Conservation (phyloP, 106 monocot genomes). For the Agapanthus africanus region DNA sequence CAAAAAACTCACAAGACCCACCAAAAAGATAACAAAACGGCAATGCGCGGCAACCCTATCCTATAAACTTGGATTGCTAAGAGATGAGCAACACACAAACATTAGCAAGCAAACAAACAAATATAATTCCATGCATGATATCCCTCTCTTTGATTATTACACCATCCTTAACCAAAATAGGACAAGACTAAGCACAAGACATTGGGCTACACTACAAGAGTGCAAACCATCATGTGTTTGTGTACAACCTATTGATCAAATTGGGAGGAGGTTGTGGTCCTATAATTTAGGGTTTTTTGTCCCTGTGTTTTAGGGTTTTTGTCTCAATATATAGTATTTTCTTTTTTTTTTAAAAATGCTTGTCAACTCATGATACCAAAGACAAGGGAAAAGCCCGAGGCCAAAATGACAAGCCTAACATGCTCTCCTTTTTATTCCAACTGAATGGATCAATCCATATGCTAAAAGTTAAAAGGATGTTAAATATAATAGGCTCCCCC, state of each 20-base stretch:
- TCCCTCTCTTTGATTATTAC: neutral
- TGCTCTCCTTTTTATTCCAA: neutral
- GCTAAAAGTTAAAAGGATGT: slow-evolving; percentile 4
- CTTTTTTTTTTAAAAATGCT: no score
- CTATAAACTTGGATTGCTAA: neutral
- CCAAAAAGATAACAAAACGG: neutral
- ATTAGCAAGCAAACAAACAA: neutral
- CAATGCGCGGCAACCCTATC: slow-evolving; percentile 1
- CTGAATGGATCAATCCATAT: neutral
- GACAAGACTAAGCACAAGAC: slow-evolving; percentile 3
- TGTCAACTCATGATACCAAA: neutral
- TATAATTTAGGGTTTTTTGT: neutral
- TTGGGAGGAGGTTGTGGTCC: neutral
- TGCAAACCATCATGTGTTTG: neutral
- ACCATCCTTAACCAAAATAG: neutral
- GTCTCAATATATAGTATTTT: neutral
- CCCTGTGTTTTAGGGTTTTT: neutral
- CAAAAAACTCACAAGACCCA: no score
- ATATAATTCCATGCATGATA: neutral
- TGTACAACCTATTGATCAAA: neutral
- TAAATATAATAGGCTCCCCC: no score
- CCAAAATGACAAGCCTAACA: neutral
- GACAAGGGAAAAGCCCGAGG: neutral
- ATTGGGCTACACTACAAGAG: slow-evolving; percentile 3
- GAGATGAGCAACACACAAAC: neutral